Conservation (phyloP, 2,329 filamentous ascomycete genomes). For the Stenocarpella maydis region DNA sequence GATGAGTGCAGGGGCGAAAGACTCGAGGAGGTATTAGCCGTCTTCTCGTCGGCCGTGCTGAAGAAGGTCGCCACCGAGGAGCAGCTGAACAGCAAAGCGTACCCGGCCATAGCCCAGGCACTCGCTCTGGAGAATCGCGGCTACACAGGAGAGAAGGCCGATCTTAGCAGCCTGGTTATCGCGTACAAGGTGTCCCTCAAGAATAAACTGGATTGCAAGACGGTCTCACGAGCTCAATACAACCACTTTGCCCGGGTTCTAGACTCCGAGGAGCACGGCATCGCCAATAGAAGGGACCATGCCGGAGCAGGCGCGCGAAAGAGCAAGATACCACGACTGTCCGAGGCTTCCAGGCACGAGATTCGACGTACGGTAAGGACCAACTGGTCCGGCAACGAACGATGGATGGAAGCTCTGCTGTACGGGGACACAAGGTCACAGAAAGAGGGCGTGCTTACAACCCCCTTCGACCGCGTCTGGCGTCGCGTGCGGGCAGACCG, state of each 20-base stretch:
- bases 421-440: constrained; percentile 67
- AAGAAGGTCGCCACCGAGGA: constrained; percentile 67
- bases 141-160: constrained; percentile 61
- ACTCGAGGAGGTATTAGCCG: constrained; percentile 83
- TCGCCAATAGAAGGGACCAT: constrained; percentile 63
- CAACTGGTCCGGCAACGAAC: constrained; percentile 81
- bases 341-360: constrained; percentile 54
- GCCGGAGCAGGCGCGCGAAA: constrained; percentile 40
- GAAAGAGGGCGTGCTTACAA: constrained; percentile 70
- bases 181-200: constrained; percentile 75
- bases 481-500: constrained; percentile 67
- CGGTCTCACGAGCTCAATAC: constrained; percentile 66
- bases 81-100: constrained; percentile 38
- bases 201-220: constrained; percentile 66
- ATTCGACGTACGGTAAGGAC: constrained; percentile 70
- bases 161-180: constrained; percentile 72
- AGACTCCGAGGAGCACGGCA: constrained; percentile 66
- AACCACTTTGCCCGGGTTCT: constrained; percentile 71
- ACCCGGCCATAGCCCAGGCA: constrained; percentile 59
- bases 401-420: constrained; percentile 76
- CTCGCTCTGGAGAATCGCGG: constrained; percentile 68
- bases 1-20: constrained; percentile 95
- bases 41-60: constrained; percentile 85
- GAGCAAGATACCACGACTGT: constrained; percentile 37
- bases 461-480: constrained; percentile 77